Evolutionary conservation across 495 filamentous ascomycete genomes (phyloP).

Genomic region (Xylaria bambusicola): DNA sequence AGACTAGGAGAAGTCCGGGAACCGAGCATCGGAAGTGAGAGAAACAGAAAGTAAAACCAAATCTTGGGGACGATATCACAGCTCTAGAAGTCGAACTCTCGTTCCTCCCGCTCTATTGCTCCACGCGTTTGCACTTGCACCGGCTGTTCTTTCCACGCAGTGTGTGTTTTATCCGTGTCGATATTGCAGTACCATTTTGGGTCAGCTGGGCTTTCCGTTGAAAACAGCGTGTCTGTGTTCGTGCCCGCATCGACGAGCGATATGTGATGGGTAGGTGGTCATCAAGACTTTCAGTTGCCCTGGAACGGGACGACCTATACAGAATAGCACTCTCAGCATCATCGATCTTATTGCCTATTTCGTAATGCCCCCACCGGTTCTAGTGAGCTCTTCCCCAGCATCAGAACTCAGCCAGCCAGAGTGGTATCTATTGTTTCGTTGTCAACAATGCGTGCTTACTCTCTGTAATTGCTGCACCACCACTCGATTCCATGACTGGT

Average conservation of each 20-base stretch:
- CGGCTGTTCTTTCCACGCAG: neutral
- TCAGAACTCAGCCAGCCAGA: no score
- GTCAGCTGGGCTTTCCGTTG: conserved; percentile 7
- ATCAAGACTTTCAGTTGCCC: neutral
- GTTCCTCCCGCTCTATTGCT: neutral
- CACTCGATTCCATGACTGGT: conserved; percentile 2
- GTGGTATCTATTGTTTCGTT: neutral
- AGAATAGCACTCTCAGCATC: neutral
- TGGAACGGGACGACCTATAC: neutral
- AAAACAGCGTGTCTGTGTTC: conserved; percentile 6
- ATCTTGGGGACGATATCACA: neutral
- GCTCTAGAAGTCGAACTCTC: neutral
- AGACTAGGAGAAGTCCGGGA: neutral
- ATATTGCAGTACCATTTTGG: neutral
- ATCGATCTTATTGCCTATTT: neutral
- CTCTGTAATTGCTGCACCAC: neutral
- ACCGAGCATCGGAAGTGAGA: neutral
- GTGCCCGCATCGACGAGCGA: conserved; percentile 10
- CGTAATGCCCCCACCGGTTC: neutral
- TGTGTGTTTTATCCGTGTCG: neutral
- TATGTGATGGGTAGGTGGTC: conserved; percentile 22
- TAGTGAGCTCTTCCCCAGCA: neutral
- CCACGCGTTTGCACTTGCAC: conserved; percentile 2
- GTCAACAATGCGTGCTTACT: neutral
- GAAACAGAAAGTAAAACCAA: no score